Evolutionary conservation across 306 rosid species (phyloP), one percentile per base, ranked within the genome.

Genomic region (Notholithocarpus densiflorus): DNA sequence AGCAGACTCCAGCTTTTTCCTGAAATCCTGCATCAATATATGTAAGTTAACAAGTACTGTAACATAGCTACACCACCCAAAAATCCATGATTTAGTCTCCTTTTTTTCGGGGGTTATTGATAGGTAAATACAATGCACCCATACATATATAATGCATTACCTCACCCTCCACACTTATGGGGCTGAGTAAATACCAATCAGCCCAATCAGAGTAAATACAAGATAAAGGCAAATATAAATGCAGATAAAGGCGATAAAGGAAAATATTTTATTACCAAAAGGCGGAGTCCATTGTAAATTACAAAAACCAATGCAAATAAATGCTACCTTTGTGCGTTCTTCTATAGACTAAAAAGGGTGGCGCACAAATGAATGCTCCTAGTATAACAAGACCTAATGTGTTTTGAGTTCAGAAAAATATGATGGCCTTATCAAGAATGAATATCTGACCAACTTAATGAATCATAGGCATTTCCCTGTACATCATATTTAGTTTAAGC

Each of bases 1-100:
- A 48, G 53, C 17, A 48, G 17, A 13, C 88, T 86, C 94, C 84
- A 90, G 90, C 75, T 74, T 86, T 84, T 86, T 87, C 88, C 92
- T 86, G 77, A 77, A 85, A 71, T 80, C 77, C 98, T 95, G 91
- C 84, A 85, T 55, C 77, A 81, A 74, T 77, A 54, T 61, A 13
- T 71, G 59, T 26, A 59, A 76, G 34, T 23, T 11, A 70, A 37
- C 70, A 45, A 75, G 65, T 62, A 52, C 3, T 31, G 34, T n/a
- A 27, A 15, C 64, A 20, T 23, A 14, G 51, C 56, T 56, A 77
- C 69, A 12, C 10, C 65, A n/a, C 56, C 10, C 68, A 31, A 66
- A 31, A 65, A 18, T 12, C 62, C 32, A 31, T 76, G 69, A 20
- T 17, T 17, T 24, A 37, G 48, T n/a, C 77, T 24, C 27, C 9